phyloP scores from a whole-genome alignment of 352 stramenopile species.

The Phytopythium cucurbitacearum region DNA sequence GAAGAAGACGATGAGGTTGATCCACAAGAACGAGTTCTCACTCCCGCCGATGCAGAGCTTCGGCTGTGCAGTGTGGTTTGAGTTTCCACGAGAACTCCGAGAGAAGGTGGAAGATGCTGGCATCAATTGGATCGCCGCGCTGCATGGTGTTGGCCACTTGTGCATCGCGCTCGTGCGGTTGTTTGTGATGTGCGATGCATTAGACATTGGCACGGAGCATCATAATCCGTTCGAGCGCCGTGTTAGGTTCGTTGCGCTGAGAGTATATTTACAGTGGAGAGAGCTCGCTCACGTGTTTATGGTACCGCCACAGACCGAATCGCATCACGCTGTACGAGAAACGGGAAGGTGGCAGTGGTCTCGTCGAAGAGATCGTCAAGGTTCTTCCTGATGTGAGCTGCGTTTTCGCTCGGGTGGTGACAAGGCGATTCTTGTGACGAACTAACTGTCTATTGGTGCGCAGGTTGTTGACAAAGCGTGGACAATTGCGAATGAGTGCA shows the following conservation, averaged over 20 bases:
- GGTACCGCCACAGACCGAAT: slow-evolving; percentile 38
- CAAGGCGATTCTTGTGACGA: background rate
- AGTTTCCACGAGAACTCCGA: slow-evolving; percentile 69
- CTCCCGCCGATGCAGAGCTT: slow-evolving; percentile 95
- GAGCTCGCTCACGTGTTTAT: background rate
- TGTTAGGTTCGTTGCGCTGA: slow-evolving; percentile 22
- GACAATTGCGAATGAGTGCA: slow-evolving; percentile 72
- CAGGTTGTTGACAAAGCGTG: slow-evolving; percentile 52
- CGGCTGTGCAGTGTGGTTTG: slow-evolving; percentile 94
- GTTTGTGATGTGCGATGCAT: slow-evolving; percentile 88
- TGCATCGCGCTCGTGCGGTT: slow-evolving; percentile 90
- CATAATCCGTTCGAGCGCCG: slow-evolving; percentile 73
- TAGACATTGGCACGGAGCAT: slow-evolving; percentile 85
- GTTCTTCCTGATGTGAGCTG: slow-evolving; percentile 47
- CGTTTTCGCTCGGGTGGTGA: background rate
- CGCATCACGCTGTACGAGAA: slow-evolving; percentile 88
- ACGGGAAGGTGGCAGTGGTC: slow-evolving; percentile 83
- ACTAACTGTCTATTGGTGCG: background rate
- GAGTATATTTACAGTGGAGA: background rate
- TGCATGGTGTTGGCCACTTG: slow-evolving; percentile 88
- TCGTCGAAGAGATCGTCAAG: slow-evolving; percentile 73
- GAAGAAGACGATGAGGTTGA: slow-evolving; percentile 62
- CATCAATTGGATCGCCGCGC: slow-evolving; percentile 39
- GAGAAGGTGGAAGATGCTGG: slow-evolving; percentile 28
- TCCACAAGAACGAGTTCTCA: slow-evolving; percentile 90